Base-by-base conservation (phyloP, 352 stramenopile genomes). In the Phytophthora nicotianae region DNA sequence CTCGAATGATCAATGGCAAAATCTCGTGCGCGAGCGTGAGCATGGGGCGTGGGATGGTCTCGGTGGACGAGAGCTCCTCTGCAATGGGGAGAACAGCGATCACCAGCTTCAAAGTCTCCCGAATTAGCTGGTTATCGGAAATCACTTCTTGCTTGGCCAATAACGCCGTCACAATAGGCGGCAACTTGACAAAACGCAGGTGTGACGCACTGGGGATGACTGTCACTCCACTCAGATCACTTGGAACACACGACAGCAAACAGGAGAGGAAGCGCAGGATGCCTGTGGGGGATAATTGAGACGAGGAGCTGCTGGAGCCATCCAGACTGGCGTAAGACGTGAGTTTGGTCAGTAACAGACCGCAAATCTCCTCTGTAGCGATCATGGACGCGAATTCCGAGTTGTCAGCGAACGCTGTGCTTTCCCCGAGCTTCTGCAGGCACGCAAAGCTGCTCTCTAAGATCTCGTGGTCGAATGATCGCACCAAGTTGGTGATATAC, bases 41-140 rank as follows among this genome's bases (percentile, higher is more conserved):
- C 45, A 81, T 72, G 11, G 65, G 50, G 9, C 57, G 10, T 6
- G 68, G 63, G 8, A 78, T 47, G 1, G 5, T 42, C 4, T 72
- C 54, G 26, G 68, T 62, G 0, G 53, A 43, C 7, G 43, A 57
- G 16, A 81, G 37, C 20, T 75, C 70, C 45, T 83, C 68, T 3
- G 52, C 29, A 43, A 74, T 72, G 5, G 82, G 76, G 13, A 89
- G 52, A 11, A 89, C 59, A 17, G 63, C 76, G 20, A 83, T 72
- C 26, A 86, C 65, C 5, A 89, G 53, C 61, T 87, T 86, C 23
- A 91, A 66, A 1, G 76, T 83, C 29, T 88, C 82, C 3, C 74
- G 70, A 4, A 91, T 52, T 14, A 88, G 50, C 35, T 72, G 53
- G 8, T 79, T 76, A 35, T 91, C 82, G 10, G 58, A 62, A 11